Percentiles rank a stretch among this genome's conserved stretches.
phyloP scores from a whole-genome alignment of 2,329 filamentous ascomycete genomes.

The Claviceps capensis region DNA sequence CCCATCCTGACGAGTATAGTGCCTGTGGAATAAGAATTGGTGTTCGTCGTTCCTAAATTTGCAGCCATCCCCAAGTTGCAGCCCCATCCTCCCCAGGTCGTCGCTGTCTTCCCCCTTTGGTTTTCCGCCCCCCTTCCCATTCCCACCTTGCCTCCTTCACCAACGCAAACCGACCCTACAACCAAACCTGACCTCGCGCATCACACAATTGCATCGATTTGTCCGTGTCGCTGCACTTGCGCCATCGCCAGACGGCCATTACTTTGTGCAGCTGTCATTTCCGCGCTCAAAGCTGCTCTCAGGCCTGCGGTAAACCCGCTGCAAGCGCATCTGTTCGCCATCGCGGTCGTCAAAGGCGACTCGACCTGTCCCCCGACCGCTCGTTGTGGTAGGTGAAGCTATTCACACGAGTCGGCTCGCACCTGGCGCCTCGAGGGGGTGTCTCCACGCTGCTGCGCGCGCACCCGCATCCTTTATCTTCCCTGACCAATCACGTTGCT shows the following conservation, averaged over 20 bases:
- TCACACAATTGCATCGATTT: conserved; percentile 26
- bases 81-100: conserved; percentile 8
- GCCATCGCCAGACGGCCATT: conserved; percentile 22
- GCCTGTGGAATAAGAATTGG: conserved; percentile 7
- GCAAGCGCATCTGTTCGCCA: conserved; percentile 9
- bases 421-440: conserved; percentile 5
- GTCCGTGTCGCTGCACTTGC: conserved; percentile 18
- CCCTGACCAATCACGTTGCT: conserved; percentile 13
- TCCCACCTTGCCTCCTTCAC: conserved; percentile 15
- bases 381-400: conserved; percentile 22
- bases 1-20: conserved; percentile 7
- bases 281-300: conserved; percentile 16
- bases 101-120: conserved; percentile 8
- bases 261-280: conserved; percentile 19
- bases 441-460: conserved; percentile 7
- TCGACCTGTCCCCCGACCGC: conserved; percentile 9
- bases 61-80: conserved; percentile 15
- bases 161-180: conserved; percentile 22
- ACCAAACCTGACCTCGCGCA: conserved; percentile 15
- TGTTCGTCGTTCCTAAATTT: conserved; percentile 9
- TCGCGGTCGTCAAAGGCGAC: conserved; percentile 4
- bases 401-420: conserved; percentile 19
- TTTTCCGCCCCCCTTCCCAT: conserved; percentile 11
- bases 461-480: conserved; percentile 6
- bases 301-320: conserved; percentile 13